Evolutionary conservation across 192 early-diverging fungal genomes (phyloP).

Genomic region (Podochytrium sp.): DNA sequence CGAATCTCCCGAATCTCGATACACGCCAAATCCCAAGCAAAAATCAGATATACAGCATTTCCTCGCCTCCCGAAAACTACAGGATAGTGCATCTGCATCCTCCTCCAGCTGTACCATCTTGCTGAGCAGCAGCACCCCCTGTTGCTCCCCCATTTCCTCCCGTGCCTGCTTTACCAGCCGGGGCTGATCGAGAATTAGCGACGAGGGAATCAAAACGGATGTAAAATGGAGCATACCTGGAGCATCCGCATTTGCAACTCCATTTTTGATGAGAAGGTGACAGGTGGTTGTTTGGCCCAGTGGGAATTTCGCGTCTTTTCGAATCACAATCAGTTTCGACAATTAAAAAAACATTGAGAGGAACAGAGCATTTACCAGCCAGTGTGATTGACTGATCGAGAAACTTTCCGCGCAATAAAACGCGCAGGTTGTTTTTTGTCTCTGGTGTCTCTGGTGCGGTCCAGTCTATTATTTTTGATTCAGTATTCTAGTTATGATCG

Average conservation of each 20-base stretch:
- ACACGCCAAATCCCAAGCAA: no score
- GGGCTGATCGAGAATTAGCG: not conserved
- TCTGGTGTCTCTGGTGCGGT: constrained; percentile 44
- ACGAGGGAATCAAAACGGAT: not conserved
- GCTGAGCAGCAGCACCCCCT: not conserved
- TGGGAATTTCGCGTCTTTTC: constrained; percentile 27
- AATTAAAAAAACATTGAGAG: not conserved
- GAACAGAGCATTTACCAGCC: constrained; percentile 9
- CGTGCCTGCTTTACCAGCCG: not conserved
- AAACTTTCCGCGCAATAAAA: constrained; percentile 50
- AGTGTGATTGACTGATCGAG: constrained; percentile 36
- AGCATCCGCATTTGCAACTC: not conserved
- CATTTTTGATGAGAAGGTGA: constrained; percentile 46
- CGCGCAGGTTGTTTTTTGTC: constrained; percentile 27
- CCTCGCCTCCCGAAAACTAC: no score
- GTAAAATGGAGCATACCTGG: not conserved
- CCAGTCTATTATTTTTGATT: constrained; percentile 39
- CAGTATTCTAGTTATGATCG: not conserved
- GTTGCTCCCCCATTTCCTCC: not conserved
- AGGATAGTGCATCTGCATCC: constrained; percentile 21
- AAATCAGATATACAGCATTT: no score
- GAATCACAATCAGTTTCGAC: not conserved
- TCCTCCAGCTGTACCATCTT: not conserved
- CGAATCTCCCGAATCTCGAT: no score
- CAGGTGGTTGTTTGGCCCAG: constrained; percentile 46